These are phyloP conservation scores for Daedaleopsis nitida DNA, from an alignment of 768 basidiomycete genomes.

Conservation along the genomic window DNA sequence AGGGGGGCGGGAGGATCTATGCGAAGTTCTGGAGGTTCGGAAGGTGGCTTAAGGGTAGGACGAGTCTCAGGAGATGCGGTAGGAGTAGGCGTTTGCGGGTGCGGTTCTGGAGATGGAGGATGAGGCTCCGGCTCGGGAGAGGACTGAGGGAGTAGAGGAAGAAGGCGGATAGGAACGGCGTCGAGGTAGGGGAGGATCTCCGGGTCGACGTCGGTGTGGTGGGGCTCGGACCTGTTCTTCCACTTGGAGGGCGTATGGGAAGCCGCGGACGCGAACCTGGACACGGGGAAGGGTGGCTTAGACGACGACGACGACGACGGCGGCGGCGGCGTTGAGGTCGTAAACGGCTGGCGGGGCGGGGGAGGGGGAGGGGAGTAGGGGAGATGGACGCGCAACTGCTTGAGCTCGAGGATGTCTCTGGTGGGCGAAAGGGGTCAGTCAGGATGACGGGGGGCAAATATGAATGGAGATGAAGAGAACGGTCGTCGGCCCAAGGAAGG, in stretches of 20 bases:
- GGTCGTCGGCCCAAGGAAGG: neutral
- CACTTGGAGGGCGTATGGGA: constrained; percentile 44
- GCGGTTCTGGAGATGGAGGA: constrained; percentile 2
- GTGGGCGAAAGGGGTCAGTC: constrained; percentile 1
- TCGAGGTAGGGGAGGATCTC: constrained; percentile 35
- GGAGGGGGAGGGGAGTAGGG: constrained; percentile 42
- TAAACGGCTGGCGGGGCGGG: constrained; percentile 28
- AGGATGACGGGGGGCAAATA: neutral
- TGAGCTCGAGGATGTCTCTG: constrained; percentile 54
- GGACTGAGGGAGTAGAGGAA: constrained; percentile 48
- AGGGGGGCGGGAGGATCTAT: constrained; percentile 3
- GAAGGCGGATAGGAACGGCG: constrained; percentile 61
- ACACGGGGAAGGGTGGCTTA: constrained; percentile 43
- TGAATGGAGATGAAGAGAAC: neutral
- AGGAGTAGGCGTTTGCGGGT: constrained; percentile 14
- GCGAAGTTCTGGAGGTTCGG: constrained; percentile 16
- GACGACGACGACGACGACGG: constrained; percentile 44
- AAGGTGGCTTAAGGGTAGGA: constrained; percentile 6
- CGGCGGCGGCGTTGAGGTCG: constrained; percentile 37
- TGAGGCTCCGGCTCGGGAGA: neutral
- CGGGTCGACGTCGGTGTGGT: constrained; percentile 20
- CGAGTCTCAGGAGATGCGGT: constrained; percentile 16
- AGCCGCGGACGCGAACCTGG: constrained; percentile 38
- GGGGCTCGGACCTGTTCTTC: constrained; percentile 29
- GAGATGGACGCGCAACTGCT: constrained; percentile 66